A percentile compares a stretch with the other conserved stretches of the same genome.
These are phyloP conservation scores for Arachnopeziza araneosa DNA, from an alignment of 2,329 filamentous ascomycete species.

Conservation along the genomic window DNA sequence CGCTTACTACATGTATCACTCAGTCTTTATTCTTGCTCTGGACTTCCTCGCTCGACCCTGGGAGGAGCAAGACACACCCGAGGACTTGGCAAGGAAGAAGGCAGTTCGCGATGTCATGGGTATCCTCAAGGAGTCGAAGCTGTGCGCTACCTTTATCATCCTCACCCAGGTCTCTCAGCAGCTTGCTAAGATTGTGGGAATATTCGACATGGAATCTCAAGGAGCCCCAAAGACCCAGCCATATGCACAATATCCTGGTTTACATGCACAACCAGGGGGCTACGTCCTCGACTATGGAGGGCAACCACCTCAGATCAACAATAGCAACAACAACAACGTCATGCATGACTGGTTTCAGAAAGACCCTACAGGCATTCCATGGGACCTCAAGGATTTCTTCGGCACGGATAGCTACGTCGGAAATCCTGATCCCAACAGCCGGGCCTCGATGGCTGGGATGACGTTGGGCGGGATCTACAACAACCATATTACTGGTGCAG, in stretches of 20 bases:
- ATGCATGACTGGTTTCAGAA: constrained; percentile 25
- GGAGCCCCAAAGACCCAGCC: constrained; percentile 15
- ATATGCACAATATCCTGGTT: constrained; percentile 13
- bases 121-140: constrained; percentile 20
- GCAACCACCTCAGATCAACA: constrained; percentile 2
- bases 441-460: neutral
- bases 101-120: constrained; percentile 25
- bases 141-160: constrained; percentile 26
- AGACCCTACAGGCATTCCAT: constrained; percentile 20
- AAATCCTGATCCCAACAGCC: neutral
- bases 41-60: constrained; percentile 28
- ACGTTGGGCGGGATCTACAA: constrained; percentile 10
- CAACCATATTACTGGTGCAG: constrained; percentile 7
- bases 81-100: constrained; percentile 22
- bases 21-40: constrained; percentile 25
- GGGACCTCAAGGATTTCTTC: constrained; percentile 25
- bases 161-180: constrained; percentile 26
- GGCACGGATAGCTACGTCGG: constrained; percentile 18
- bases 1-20: constrained; percentile 28
- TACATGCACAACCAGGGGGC: constrained; percentile 19
- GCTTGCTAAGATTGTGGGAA: constrained; percentile 28
- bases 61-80: constrained; percentile 23
- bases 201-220: constrained; percentile 21
- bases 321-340: neutral
- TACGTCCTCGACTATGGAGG: constrained; percentile 15